Conservation (phyloP, 345 rosid species). For the Lenwebbia sp. region DNA sequence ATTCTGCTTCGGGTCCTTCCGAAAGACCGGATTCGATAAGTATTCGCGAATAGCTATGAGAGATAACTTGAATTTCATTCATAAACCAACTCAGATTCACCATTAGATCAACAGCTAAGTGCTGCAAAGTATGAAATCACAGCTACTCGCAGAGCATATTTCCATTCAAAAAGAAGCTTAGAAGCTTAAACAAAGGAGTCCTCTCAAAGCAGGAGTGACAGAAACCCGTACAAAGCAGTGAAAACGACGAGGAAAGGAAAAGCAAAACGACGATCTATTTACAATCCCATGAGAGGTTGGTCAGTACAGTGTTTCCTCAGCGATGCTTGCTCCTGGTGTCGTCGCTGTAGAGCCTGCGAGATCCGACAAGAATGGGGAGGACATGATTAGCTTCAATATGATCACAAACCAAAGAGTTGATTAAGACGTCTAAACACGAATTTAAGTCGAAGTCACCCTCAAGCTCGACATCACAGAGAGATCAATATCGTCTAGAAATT, state of each 20-base stretch:
- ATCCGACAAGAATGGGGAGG: not conserved
- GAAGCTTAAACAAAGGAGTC: not conserved
- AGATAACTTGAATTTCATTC: not conserved
- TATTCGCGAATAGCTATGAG: not conserved
- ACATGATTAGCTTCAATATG: not conserved
- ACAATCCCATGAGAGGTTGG: not conserved
- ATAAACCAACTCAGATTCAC: not conserved
- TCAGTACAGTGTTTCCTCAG: not conserved
- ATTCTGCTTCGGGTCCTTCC: not conserved
- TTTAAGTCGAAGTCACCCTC: not conserved
- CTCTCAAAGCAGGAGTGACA: not conserved
- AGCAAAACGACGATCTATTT: not conserved
- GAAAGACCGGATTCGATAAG: not conserved
- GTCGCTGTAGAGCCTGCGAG: slow-evolving; percentile 80
- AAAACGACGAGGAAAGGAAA: not conserved
- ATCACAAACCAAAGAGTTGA: not conserved
- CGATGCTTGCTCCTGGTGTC: slow-evolving; percentile 81
- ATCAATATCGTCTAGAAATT: not conserved
- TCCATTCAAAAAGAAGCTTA: not conserved
- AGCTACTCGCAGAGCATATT: not conserved
- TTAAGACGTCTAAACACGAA: fast-evolving
- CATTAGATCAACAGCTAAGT: not conserved
- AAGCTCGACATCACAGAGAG: not conserved
- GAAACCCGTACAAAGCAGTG: not conserved
- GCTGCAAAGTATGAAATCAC: not conserved